Conservation (phyloP, 1,284 basidiomycete genomes). For the Acaromyces ingoldii region DNA sequence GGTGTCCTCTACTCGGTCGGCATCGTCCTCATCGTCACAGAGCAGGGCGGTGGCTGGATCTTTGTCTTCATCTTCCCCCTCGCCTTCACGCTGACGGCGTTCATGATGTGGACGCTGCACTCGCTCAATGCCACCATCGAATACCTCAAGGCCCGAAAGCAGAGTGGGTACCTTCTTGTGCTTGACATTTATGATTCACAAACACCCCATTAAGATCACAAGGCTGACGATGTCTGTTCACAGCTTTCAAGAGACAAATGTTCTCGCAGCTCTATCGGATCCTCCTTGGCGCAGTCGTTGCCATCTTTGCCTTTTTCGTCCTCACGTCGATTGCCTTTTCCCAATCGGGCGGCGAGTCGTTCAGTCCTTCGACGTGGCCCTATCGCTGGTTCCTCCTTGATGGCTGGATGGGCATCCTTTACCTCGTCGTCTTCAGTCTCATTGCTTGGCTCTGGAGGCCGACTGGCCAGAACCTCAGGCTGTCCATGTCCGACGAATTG, state of each 20-base stretch:
- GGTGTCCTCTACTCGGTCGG: slow-evolving; percentile 63
- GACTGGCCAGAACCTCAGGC: slow-evolving; percentile 78
- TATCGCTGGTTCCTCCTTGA: slow-evolving; percentile 93
- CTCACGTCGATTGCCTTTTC: slow-evolving; percentile 87
- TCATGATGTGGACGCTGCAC: slow-evolving; percentile 75
- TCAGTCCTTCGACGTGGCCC: slow-evolving; percentile 87
- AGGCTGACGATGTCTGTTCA: neutral
- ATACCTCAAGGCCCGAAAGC: slow-evolving; percentile 39
- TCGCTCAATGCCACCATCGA: slow-evolving; percentile 43
- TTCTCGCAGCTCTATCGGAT: slow-evolving; percentile 70
- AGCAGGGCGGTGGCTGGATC: slow-evolving; percentile 55
- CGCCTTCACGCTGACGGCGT: slow-evolving; percentile 85
- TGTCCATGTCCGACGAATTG: slow-evolving; percentile 53
- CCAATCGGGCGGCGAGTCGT: slow-evolving; percentile 82
- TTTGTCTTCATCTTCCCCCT: slow-evolving; percentile 71
- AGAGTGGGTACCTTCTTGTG: slow-evolving; percentile 17
- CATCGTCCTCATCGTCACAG: slow-evolving; percentile 68
- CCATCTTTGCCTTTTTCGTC: slow-evolving; percentile 71
- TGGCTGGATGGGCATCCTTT: slow-evolving; percentile 76
- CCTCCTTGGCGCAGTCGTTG: slow-evolving; percentile 74
- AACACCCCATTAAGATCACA: neutral
- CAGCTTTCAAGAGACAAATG: slow-evolving; percentile 46
- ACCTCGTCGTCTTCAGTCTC: slow-evolving; percentile 61
- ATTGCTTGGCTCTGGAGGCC: slow-evolving; percentile 93
- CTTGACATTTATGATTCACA: neutral